These are phyloP conservation scores for Clathrus columnatus DNA, from an alignment of 768 basidiomycete species.

Conservation along the genomic window DNA sequence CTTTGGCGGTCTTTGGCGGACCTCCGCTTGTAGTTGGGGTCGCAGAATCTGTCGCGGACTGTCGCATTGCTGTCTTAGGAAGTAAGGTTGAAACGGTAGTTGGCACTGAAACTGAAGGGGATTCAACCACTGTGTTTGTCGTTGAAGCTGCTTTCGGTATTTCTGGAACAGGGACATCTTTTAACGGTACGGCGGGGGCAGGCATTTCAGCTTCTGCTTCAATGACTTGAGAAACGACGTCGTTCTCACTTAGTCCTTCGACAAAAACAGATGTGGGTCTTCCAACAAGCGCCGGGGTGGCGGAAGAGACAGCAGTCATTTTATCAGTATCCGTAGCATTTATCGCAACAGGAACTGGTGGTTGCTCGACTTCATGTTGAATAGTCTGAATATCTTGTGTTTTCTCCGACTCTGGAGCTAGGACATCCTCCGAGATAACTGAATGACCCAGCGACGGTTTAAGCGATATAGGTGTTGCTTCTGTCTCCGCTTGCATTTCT, in stretches of 20 bases:
- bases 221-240: neutral
- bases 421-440: too few species aligned
- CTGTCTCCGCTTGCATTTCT: constrained; percentile 31
- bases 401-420: constrained; percentile 17
- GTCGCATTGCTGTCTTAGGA: constrained; percentile 20
- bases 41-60: neutral
- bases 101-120: constrained; percentile 3
- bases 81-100: constrained; percentile 16
- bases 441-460: neutral
- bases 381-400: neutral
- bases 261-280: neutral
- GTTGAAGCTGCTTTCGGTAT: too few species aligned
- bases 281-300: neutral
- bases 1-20: constrained; percentile 14
- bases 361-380: constrained; percentile 39
- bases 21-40: neutral
- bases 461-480: constrained; percentile 15
- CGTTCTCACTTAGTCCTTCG: neutral
- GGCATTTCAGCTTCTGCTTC: constrained; percentile 5
- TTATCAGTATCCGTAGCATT: neutral
- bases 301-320: neutral
- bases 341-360: constrained; percentile 5
- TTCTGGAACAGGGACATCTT: constrained; percentile 24
- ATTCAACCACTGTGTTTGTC: constrained; percentile 11
- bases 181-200: constrained; percentile 24